phyloP scores from a whole-genome alignment of 345 rosid species.

The Eutrema japonicum region DNA sequence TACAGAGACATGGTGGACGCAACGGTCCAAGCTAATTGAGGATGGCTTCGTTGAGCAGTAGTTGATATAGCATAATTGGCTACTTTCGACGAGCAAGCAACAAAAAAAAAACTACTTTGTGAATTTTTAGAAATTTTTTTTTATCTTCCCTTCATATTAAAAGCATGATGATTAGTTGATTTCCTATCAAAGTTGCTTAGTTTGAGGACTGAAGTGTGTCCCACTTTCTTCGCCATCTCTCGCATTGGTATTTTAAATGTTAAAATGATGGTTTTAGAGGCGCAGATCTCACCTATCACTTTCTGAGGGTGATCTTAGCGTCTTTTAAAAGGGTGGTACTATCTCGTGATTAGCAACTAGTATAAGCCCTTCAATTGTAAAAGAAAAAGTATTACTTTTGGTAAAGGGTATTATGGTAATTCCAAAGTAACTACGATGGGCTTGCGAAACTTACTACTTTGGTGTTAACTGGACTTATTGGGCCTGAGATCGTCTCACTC shows the following conservation, averaged over 20 bases:
- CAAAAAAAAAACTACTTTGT: background rate
- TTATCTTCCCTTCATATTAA: background rate
- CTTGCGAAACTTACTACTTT: background rate
- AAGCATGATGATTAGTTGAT: slow-evolving; percentile 2
- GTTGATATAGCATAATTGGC: background rate
- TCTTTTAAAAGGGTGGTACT: background rate
- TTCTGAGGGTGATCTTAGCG: background rate
- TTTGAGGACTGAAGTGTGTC: background rate
- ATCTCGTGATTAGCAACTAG: slow-evolving; percentile 3
- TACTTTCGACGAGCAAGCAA: background rate
- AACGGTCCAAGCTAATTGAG: background rate
- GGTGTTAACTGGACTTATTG: background rate
- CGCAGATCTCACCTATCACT: background rate
- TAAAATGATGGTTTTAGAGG: background rate
- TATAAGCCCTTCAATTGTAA: slow-evolving; percentile 20
- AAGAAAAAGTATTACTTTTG: background rate
- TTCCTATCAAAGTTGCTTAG: background rate
- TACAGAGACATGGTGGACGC: background rate
- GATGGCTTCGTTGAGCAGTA: background rate
- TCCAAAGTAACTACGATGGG: background rate
- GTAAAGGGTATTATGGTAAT: background rate
- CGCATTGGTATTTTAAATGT: background rate
- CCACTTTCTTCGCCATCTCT: background rate
- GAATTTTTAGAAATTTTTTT: background rate
- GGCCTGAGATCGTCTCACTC: slow-evolving; percentile 14